A percentile compares a stretch with the other conserved stretches of the same genome.
phyloP scores from a whole-genome alignment of 2,329 filamentous ascomycete genomes.

The Ceratocystis cacaofunesta region DNA sequence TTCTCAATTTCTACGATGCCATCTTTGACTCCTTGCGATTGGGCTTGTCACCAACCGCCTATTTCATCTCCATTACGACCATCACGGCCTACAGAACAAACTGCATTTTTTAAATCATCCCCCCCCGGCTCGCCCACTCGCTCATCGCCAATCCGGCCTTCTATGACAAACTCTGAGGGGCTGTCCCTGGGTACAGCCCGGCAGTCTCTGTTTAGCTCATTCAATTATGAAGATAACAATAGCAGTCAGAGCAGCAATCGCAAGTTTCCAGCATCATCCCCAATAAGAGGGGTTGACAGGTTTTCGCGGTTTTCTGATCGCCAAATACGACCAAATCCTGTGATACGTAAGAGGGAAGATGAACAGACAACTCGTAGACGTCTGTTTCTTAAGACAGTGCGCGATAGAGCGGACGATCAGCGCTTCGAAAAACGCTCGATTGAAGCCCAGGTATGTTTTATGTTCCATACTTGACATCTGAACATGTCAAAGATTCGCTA shows the following conservation, averaged over 20 bases:
- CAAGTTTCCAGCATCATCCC: slow-evolving; percentile 1
- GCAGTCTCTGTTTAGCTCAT: neutral
- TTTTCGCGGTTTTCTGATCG: slow-evolving; percentile 38
- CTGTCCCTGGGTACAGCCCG: slow-evolving; percentile 26
- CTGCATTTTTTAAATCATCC: slow-evolving; percentile 9
- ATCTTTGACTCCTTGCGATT: slow-evolving; percentile 29
- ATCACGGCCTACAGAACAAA: slow-evolving; percentile 28
- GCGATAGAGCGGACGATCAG: slow-evolving; percentile 44
- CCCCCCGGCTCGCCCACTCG: slow-evolving; percentile 8
- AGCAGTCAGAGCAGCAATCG: neutral
- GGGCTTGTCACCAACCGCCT: slow-evolving; percentile 25
- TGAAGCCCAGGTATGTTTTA: slow-evolving; percentile 35
- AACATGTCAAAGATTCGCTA: neutral
- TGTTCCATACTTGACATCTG: neutral
- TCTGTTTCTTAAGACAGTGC: slow-evolving; percentile 54
- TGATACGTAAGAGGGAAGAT: slow-evolving; percentile 45
- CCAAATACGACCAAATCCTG: slow-evolving; percentile 45
- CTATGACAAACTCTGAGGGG: slow-evolving; percentile 20
- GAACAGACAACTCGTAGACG: slow-evolving; percentile 48
- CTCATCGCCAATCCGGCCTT: slow-evolving; percentile 21
- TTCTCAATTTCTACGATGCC: slow-evolving; percentile 31
- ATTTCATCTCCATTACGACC: slow-evolving; percentile 44
- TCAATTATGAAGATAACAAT: neutral
- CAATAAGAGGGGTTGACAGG: slow-evolving; percentile 4
- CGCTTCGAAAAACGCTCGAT: slow-evolving; percentile 46